These are phyloP conservation scores for Nitzschia inconspicua DNA, from an alignment of 108 stramenopile species.

Conservation along the genomic window DNA sequence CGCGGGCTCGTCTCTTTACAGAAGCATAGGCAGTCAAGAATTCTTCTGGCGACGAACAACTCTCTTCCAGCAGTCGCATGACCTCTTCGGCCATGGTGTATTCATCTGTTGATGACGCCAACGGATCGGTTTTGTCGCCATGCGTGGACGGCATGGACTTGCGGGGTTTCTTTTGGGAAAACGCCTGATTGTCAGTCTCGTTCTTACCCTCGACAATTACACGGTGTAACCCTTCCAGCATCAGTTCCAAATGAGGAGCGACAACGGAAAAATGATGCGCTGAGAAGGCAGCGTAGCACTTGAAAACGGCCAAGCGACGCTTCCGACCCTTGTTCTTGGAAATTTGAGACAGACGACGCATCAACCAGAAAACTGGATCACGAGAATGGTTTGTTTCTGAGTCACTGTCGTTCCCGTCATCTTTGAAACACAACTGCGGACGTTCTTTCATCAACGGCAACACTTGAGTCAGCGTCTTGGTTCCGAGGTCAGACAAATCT, in stretches of 20 bases:
- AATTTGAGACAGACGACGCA: constrained; percentile 74
- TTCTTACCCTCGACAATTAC: constrained; percentile 59
- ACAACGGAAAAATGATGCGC: constrained; percentile 37
- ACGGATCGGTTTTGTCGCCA: not conserved
- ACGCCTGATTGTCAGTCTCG: constrained; percentile 28
- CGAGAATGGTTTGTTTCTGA: constrained; percentile 13
- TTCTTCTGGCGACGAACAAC: constrained; percentile 37
- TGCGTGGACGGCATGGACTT: not conserved
- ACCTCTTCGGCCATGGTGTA: constrained; percentile 68
- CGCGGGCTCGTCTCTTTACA: constrained; percentile 61
- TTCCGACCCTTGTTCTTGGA: constrained; percentile 68
- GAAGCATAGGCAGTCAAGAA: constrained; percentile 68
- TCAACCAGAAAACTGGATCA: constrained; percentile 63
- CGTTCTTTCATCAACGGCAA: constrained; percentile 56
- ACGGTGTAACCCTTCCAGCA: constrained; percentile 80
- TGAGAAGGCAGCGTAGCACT: constrained; percentile 79
- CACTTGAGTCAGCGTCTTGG: constrained; percentile 64
- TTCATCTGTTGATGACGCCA: too few relatives aligned
- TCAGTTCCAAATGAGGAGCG: constrained; percentile 60
- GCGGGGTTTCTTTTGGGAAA: not conserved
- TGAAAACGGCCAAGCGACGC: constrained; percentile 74
- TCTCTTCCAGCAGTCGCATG: constrained; percentile 68
- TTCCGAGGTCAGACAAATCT: constrained; percentile 41
- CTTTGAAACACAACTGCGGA: constrained; percentile 57
- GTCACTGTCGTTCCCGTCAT: constrained; percentile 16